Base-by-base conservation (phyloP, 176 grass and related monocot species). In the Chrysopogon serrulatus region DNA sequence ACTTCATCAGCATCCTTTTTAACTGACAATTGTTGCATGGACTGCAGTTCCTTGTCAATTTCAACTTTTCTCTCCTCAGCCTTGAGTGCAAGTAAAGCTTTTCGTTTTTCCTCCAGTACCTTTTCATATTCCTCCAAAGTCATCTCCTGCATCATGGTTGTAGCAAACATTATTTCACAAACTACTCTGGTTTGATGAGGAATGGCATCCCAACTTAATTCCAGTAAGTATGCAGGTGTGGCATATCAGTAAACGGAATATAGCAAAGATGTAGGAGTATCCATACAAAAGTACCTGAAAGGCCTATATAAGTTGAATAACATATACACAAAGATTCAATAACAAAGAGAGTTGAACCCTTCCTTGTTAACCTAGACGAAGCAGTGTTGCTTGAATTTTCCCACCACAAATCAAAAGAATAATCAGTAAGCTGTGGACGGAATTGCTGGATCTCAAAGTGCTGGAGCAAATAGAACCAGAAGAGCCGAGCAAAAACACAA, bases 91-190 rank as follows among this genome's bases (percentile, higher is more conserved):
- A 89, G 83, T 12, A 92, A 67, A 45, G 86, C 90, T 81, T 94
- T 92, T 33, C 92, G 80, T 77, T 86, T 94, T 82, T 94, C 90
- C 74, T 92, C 95, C 34, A 79, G 28, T 8, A 92, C 76, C 72
- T 97, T 97, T 84, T 97, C 95, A 76, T 94, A 97, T 54, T 97
- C 95, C 68, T 97, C 95, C 77, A 97, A 68, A 54, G 92, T 97
- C 92, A 94, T 94, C 71, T 97, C 95, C 95, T 97, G 63, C 36
- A 31, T 3, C 68, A 40, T 61, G 16, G 10, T 57, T 14, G 23
- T 6, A 21, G 28, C 2, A 79, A 9, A 24, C 31, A 47, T 59
- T 57, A 66, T 67, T 84, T 73, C 35, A 42, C 26, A 51, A 19
- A 21, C 47, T 51, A 51, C 18, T 65, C 24, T 19, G n/a, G 10